Evolutionary conservation across 371 early-diverging fungal species (phyloP).

Genomic region (Actinomortierella ambigua): DNA sequence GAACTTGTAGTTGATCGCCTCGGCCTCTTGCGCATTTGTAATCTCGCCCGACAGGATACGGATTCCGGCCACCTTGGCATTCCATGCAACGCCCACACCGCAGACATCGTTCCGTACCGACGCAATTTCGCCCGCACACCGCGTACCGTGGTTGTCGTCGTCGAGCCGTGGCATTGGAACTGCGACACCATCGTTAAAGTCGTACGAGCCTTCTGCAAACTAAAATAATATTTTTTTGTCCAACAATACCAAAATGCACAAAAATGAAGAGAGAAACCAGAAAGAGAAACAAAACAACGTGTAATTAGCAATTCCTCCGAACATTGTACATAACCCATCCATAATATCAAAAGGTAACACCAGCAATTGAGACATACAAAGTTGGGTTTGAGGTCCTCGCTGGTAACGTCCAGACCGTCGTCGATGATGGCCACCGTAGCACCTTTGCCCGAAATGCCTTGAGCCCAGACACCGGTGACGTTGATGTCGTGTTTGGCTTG

Average conservation of each 20-base stretch:
- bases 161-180: constrained; percentile 77
- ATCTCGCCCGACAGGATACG: constrained; percentile 90
- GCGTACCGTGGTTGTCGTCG: constrained; percentile 94
- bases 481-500: constrained; percentile 86
- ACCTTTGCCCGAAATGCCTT: constrained; percentile 85
- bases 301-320: constrained; percentile 54
- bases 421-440: constrained; percentile 91
- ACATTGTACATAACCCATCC: constrained; percentile 13
- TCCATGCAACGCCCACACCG: constrained; percentile 95
- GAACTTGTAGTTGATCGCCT: constrained; percentile 81
- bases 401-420: constrained; percentile 91
- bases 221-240: constrained; percentile 21
- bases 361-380: constrained; percentile 68
- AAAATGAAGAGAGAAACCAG: background rate
- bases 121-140: constrained; percentile 98
- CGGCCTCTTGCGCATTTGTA: constrained; percentile 87
- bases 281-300: too few relatives aligned
- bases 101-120: constrained; percentile 88
- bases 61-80: constrained; percentile 88
- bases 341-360: too few relatives aligned
- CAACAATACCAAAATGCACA: background rate
- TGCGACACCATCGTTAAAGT: constrained; percentile 84
- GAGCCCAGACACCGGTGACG: constrained; percentile 87
- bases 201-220: constrained; percentile 88
- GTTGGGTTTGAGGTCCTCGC: constrained; percentile 84